phyloP scores from a whole-genome alignment of 768 basidiomycete species.

The Podaxis sp. region DNA sequence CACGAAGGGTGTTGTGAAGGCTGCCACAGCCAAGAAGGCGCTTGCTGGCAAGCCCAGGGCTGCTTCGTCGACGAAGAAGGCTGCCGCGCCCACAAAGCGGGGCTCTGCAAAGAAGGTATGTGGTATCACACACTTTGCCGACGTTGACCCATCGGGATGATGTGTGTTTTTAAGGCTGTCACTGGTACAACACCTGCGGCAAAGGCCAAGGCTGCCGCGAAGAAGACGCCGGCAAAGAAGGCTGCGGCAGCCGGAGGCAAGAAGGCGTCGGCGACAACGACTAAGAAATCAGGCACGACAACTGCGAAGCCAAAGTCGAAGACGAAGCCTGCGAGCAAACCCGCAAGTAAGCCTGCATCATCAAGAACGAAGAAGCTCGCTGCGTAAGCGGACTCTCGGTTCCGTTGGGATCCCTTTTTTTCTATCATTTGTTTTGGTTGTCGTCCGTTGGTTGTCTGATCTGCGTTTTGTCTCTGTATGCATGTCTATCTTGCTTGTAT shows the following conservation, averaged over 20 bases:
- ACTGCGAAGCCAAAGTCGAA: conserved; percentile 20
- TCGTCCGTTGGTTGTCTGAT: conserved; percentile 1
- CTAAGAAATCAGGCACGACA: conserved; percentile 26
- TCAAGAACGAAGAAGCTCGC: conserved; percentile 30
- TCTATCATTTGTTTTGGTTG: not conserved
- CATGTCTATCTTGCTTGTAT: conserved; percentile 9
- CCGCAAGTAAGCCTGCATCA: conserved; percentile 12
- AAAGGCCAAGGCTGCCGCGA: conserved; percentile 34
- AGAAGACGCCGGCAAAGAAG: conserved; percentile 33
- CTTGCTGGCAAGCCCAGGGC: conserved; percentile 21
- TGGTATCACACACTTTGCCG: conserved; percentile 1
- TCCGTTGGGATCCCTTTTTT: conserved; percentile 14
- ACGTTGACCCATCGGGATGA: conserved; percentile 2
- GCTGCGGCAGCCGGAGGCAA: conserved; percentile 22
- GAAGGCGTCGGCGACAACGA: conserved; percentile 21
- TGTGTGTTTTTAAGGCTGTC: conserved; percentile 34
- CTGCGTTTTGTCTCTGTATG: not conserved
- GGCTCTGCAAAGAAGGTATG: conserved; percentile 62
- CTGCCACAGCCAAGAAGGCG: conserved; percentile 18
- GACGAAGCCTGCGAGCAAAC: conserved; percentile 25
- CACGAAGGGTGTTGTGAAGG: conserved; percentile 26
- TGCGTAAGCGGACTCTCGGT: conserved; percentile 11
- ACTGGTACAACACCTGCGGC: conserved; percentile 43
- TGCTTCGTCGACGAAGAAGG: conserved; percentile 16
- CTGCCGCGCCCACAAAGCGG: conserved; percentile 35